phyloP scores from a whole-genome alignment of 345 rosid species.

The Rhodamnia argentea region DNA sequence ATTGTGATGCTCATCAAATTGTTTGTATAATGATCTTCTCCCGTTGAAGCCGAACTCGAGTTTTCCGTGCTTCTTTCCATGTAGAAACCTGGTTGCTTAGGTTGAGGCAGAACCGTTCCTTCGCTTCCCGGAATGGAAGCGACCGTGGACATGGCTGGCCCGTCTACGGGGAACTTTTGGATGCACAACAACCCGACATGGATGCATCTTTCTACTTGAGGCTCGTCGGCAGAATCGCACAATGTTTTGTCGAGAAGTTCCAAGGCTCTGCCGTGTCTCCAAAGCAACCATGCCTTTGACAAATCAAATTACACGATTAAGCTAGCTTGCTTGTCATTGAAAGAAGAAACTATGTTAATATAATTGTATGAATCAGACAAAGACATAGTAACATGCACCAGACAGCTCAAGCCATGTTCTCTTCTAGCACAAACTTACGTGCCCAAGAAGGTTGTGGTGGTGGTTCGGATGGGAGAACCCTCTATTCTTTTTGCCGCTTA shows the following conservation, averaged over 20 bases:
- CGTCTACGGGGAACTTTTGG: constrained; percentile 13
- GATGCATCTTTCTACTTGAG: background rate
- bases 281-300: constrained; percentile 18
- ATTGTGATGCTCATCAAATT: constrained; percentile 1
- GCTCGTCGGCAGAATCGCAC: background rate
- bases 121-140: constrained; percentile 15
- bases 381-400: background rate
- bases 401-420: background rate
- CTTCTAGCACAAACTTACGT: constrained; percentile 1
- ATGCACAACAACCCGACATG: constrained; percentile 14
- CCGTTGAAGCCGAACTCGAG: background rate
- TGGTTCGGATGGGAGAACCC: constrained; percentile 22
- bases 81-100: constrained; percentile 18
- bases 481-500: constrained; percentile 10
- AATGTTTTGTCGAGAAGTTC: constrained; percentile 2
- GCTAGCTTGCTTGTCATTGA: background rate
- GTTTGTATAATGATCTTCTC: background rate
- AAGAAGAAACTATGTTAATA: background rate
- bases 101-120: constrained; percentile 4
- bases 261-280: constrained; percentile 1
- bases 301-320: background rate
- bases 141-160: constrained; percentile 14
- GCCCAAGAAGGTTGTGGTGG: constrained; percentile 13
- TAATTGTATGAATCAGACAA: background rate
- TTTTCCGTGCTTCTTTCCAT: background rate